These are phyloP conservation scores for Trypanosoma boissoni DNA, from an alignment of 208 protist species.

Conservation along the genomic window DNA sequence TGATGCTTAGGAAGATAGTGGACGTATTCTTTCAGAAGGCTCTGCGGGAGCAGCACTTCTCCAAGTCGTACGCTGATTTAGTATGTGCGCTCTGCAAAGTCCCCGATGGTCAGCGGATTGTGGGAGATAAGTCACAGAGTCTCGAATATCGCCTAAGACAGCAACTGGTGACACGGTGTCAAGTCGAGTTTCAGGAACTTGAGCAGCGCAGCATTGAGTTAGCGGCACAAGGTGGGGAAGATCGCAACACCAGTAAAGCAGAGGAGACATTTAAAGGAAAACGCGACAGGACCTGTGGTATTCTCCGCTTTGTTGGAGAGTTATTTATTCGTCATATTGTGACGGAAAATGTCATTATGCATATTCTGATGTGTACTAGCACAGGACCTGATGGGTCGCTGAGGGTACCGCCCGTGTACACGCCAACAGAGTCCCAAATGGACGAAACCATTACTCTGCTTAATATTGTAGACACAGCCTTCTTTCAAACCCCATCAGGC, in stretches of 20 bases:
- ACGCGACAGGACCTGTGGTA: conserved; percentile 63
- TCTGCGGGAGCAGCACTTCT: conserved; percentile 73
- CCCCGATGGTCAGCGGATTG: conserved; percentile 47
- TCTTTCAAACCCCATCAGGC: conserved; percentile 46
- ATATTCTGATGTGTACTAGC: conserved; percentile 53
- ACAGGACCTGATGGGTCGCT: conserved; percentile 45
- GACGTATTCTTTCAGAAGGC: conserved; percentile 81
- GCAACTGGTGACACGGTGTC: conserved; percentile 64
- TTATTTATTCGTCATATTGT: conserved; percentile 69
- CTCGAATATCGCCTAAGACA: conserved; percentile 71
- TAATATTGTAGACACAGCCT: conserved; percentile 35
- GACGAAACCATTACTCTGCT: conserved; percentile 66
- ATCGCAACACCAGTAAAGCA: conserved; percentile 16
- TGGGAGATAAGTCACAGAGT: conserved; percentile 52
- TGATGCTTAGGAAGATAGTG: conserved; percentile 67
- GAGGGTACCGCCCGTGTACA: conserved; percentile 48
- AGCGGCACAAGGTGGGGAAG: conserved; percentile 25
- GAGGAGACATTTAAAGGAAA: conserved; percentile 45
- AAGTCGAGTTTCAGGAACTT: conserved; percentile 47
- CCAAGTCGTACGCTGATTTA: conserved; percentile 69
- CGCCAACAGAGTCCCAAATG: conserved; percentile 62
- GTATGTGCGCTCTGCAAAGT: conserved; percentile 62
- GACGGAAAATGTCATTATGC: conserved; percentile 44
- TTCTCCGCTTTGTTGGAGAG: conserved; percentile 76
- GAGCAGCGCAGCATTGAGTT: conserved; percentile 23